Percentiles rank a stretch among this genome's conserved stretches.
Evolutionary conservation across 2,329 filamentous ascomycete species (phyloP).

Genomic region (Nectriaceae sp.): DNA sequence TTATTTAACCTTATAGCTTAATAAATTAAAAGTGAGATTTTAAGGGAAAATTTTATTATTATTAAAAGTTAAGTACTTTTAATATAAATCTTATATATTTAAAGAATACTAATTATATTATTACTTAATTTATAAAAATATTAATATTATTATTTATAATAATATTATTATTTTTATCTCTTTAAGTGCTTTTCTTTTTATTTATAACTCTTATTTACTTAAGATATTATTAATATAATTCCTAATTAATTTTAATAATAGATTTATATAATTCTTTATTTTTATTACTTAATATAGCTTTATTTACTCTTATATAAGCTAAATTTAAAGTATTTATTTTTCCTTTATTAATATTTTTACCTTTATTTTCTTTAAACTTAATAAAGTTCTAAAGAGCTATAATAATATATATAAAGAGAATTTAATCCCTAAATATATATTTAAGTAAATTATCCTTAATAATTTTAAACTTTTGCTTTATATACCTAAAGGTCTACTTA

Average conservation of each 20-base stretch:
- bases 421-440: not conserved
- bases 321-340: not conserved
- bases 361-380: no score
- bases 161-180: not conserved
- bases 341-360: no score
- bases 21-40: no score
- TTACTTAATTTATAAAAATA: constrained; percentile 1
- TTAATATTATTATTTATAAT: not conserved
- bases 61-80: no score
- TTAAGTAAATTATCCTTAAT: not conserved
- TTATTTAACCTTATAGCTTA: no score
- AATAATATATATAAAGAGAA: not conserved
- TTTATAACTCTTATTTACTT: not conserved
- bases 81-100: not conserved
- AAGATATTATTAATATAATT: not conserved
- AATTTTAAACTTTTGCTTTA: constrained; percentile 2
- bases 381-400: not conserved
- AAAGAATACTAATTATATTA: not conserved
- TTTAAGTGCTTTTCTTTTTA: not conserved
- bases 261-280: not conserved
- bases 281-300: not conserved
- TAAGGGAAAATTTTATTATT: no score
- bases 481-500: not conserved
- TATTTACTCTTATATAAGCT: not conserved
- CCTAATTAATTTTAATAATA: not conserved